phyloP scores from a whole-genome alignment of 2,329 filamentous ascomycete genomes.

The Colletotrichum chrysophilum region DNA sequence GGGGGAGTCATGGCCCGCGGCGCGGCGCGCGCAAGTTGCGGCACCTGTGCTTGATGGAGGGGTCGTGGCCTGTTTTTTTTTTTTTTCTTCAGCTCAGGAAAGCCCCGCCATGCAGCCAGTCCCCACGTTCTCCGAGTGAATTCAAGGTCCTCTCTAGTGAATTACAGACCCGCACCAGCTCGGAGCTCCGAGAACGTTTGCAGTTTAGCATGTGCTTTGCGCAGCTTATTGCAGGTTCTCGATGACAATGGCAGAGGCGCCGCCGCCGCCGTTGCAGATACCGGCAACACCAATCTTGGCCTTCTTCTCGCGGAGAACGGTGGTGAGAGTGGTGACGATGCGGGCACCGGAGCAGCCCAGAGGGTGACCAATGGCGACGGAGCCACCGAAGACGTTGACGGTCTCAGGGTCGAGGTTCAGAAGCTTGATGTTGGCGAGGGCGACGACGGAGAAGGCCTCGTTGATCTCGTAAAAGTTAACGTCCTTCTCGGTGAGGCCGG shows the following conservation, averaged over 20 bases:
- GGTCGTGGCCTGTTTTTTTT: not conserved
- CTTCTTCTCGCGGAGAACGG: conserved; percentile 88
- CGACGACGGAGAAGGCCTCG: conserved; percentile 97
- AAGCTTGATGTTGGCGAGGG: conserved; percentile 94
- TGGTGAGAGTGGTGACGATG: conserved; percentile 88
- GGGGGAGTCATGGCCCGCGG: not conserved
- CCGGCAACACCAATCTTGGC: conserved; percentile 92
- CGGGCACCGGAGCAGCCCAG: conserved; percentile 93
- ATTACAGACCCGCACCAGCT: not conserved
- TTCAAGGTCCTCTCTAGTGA: not conserved
- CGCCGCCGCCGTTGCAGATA: conserved; percentile 98
- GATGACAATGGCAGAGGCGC: conserved; percentile 91
- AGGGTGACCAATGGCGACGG: conserved; percentile 94
- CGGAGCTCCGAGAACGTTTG: not conserved
- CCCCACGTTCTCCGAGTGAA: not conserved
- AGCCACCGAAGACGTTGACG: conserved; percentile 94
- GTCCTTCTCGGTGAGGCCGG: conserved; percentile 76
- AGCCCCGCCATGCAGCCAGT: not conserved
- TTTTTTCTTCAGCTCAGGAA: not conserved
- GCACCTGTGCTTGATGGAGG: not conserved
- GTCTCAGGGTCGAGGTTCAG: conserved; percentile 80
- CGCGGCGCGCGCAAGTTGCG: not conserved
- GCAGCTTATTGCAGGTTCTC: conserved; percentile 68
- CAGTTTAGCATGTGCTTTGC: not conserved
- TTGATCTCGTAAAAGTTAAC: conserved; percentile 99